These are phyloP conservation scores for Pseudogymnoascus sp. DNA, from an alignment of 2,329 filamentous ascomycete genomes.

Conservation along the genomic window DNA sequence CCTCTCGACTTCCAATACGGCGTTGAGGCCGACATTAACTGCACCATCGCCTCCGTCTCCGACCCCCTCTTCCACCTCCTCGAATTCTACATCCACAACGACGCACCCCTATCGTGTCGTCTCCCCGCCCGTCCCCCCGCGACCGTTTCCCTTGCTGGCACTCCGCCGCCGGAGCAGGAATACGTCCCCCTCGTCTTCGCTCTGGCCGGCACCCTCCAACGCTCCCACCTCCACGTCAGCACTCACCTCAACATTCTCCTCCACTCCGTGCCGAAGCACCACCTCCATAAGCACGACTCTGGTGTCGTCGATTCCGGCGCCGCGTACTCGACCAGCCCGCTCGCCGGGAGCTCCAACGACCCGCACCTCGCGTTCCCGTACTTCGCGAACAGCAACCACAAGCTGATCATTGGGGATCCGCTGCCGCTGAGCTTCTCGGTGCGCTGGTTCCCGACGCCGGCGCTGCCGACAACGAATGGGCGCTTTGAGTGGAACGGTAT, in stretches of 20 bases:
- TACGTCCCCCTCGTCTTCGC: conserved; percentile 85
- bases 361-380: neutral
- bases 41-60: conserved; percentile 68
- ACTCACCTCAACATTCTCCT: conserved; percentile 85
- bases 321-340: conserved; percentile 75
- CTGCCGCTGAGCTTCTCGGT: conserved; percentile 73
- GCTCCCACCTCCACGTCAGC: conserved; percentile 82
- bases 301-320: conserved; percentile 82
- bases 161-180: conserved; percentile 39
- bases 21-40: conserved; percentile 72
- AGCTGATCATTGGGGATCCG: conserved; percentile 78
- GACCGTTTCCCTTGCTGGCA: conserved; percentile 46
- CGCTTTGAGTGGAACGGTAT: conserved; percentile 59
- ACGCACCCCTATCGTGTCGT: conserved; percentile 86
- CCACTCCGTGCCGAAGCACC: conserved; percentile 56
- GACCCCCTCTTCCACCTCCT: conserved; percentile 82
- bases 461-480: conserved; percentile 60
- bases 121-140: conserved; percentile 67
- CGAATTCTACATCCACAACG: conserved; percentile 97
- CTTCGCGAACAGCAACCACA: conserved; percentile 13
- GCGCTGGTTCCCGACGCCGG: conserved; percentile 75
- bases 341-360: conserved; percentile 47
- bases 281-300: conserved; percentile 55
- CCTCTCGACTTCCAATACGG: conserved; percentile 85
- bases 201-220: conserved; percentile 79